Conservation (phyloP, 306 rosid genomes). For the Hylodesmum podocarpum region DNA sequence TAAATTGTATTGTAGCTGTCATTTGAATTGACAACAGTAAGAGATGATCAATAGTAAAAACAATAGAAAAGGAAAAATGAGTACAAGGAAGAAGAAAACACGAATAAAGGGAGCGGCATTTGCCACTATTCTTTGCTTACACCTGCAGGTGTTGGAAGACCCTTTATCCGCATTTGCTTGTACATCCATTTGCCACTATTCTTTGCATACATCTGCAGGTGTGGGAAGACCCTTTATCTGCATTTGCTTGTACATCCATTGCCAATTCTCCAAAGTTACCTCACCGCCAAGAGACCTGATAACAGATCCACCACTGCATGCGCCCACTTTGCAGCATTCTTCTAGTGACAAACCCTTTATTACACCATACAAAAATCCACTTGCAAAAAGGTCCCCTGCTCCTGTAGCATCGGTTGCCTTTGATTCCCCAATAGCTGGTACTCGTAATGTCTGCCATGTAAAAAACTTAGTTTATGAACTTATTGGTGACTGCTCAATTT, state of each 20-base stretch:
- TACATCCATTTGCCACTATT: slow-evolving; percentile 71
- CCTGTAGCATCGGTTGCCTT: slow-evolving; percentile 89
- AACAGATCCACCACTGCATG: slow-evolving; percentile 95
- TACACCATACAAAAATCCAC: slow-evolving; percentile 92
- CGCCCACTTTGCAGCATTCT: slow-evolving; percentile 87
- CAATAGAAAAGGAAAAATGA: background rate
- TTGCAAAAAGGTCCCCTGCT: slow-evolving; percentile 96
- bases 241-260: slow-evolving; percentile 94
- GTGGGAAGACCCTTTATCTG: slow-evolving; percentile 63
- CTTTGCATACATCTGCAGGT: slow-evolving; percentile 38
- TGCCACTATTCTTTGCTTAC: slow-evolving; percentile 19
- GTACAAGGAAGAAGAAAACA: background rate
- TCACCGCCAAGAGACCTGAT: slow-evolving; percentile 90
- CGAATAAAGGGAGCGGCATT: background rate
- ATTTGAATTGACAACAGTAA: background rate
- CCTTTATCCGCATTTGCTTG: slow-evolving; percentile 78
- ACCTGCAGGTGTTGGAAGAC: slow-evolving; percentile 54
- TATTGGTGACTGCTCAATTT: background rate
- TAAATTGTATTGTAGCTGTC: slow-evolving; percentile 20
- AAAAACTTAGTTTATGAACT: background rate
- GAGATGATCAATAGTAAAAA: slow-evolving; percentile 8
- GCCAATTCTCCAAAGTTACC: slow-evolving; percentile 77
- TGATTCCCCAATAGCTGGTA: slow-evolving; percentile 75
- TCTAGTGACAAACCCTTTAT: slow-evolving; percentile 77
- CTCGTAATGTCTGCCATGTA: slow-evolving; percentile 57